These are phyloP conservation scores for Neurospora pannonica DNA, from an alignment of 495 filamentous ascomycete species.

Conservation along the genomic window DNA sequence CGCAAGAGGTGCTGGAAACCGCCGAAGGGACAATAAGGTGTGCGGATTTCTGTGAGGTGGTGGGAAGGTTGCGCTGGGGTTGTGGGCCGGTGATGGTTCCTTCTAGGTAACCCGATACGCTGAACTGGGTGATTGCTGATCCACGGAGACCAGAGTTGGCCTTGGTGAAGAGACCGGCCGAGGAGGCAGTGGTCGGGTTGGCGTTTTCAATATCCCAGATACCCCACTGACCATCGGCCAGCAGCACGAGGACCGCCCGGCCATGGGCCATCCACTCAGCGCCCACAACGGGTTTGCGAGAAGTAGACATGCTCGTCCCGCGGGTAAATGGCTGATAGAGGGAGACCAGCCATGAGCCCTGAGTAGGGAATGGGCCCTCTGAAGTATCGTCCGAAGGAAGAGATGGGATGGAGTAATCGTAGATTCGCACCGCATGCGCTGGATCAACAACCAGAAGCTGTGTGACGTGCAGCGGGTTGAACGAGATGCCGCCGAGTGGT, in stretches of 20 bases:
- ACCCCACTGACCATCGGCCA: slow-evolving; percentile 85
- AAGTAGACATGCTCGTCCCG: slow-evolving; percentile 26
- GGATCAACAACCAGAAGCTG: slow-evolving; percentile 60
- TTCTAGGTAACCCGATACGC: slow-evolving; percentile 58
- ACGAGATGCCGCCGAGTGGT: slow-evolving; percentile 57
- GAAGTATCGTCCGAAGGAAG: slow-evolving; percentile 37
- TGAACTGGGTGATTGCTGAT: slow-evolving; percentile 56
- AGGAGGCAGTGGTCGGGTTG: slow-evolving; percentile 29
- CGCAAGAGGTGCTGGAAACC: slow-evolving; percentile 16
- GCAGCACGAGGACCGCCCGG: slow-evolving; percentile 62
- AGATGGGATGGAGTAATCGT: slow-evolving; percentile 37
- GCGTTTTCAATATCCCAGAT: slow-evolving; percentile 80
- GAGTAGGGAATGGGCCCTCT: slow-evolving; percentile 37
- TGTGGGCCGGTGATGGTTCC: slow-evolving; percentile 20
- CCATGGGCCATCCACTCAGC: slow-evolving; percentile 79
- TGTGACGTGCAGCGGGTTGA: slow-evolving; percentile 57
- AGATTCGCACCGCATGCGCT: slow-evolving; percentile 60
- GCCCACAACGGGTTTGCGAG: slow-evolving; percentile 68
- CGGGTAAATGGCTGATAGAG: slow-evolving; percentile 59
- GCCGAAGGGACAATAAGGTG: slow-evolving; percentile 7
- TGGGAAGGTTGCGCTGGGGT: slow-evolving; percentile 31
- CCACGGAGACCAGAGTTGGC: slow-evolving; percentile 49
- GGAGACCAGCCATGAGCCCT: slow-evolving; percentile 58
- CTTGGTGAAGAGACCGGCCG: slow-evolving; percentile 47
- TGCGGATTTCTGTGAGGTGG: slow-evolving; percentile 29